These are phyloP conservation scores for Xerocomellus intermedius DNA, from an alignment of 768 basidiomycete species.

Conservation along the genomic window DNA sequence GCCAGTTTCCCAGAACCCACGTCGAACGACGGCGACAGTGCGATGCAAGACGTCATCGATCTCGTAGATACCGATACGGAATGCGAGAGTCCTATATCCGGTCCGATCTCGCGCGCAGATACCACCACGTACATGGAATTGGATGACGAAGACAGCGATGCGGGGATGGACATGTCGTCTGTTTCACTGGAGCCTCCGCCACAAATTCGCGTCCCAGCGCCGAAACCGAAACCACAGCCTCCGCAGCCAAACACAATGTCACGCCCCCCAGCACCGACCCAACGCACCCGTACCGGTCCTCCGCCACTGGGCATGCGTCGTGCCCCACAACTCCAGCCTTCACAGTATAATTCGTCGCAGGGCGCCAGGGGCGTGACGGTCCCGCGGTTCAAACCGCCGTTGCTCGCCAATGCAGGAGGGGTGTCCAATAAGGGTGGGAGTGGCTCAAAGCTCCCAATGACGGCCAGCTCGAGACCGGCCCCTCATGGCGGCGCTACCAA, in stretches of 20 bases:
- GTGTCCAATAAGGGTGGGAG: background rate
- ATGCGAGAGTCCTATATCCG: conserved; percentile 3
- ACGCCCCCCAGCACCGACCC: conserved; percentile 7
- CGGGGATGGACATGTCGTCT: conserved; percentile 21
- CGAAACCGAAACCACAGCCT: conserved; percentile 2
- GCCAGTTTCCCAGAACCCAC: background rate
- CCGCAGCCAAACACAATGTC: background rate
- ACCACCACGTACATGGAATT: conserved; percentile 13
- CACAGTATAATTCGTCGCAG: conserved; percentile 25
- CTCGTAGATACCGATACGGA: conserved; percentile 23
- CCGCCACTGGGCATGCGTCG: conserved; percentile 33
- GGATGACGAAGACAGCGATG: conserved; percentile 16
- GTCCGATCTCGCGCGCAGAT: background rate
- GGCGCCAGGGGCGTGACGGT: conserved; percentile 12
- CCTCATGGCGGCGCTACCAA: background rate
- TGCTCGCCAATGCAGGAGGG: conserved; percentile 10
- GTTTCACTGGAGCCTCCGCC: background rate
- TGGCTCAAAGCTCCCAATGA: background rate
- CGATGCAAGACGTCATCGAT: conserved; percentile 20
- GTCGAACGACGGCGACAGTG: conserved; percentile 4
- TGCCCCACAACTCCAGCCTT: conserved; percentile 9
- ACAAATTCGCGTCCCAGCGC: background rate
- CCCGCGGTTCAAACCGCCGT: conserved; percentile 31
- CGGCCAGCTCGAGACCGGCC: background rate
- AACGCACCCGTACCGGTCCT: conserved; percentile 18